Conservation (phyloP, 805 yeast genomes). For the Candida orba region DNA sequence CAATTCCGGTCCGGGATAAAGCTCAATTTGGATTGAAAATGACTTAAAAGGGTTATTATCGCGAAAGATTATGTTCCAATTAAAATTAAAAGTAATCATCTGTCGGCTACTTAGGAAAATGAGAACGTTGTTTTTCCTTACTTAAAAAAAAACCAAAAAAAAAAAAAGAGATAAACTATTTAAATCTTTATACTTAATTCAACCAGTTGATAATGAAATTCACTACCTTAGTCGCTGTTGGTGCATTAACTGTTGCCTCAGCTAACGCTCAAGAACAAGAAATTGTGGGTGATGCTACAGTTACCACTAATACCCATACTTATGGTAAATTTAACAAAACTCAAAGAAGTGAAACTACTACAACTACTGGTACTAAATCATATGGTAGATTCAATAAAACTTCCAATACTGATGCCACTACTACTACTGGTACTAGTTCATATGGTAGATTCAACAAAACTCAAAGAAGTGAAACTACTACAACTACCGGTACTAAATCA, state of each 20-base stretch:
- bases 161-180: neutral
- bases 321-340: conserved; percentile 51
- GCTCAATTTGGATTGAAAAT: too few species aligned
- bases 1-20: too few species aligned
- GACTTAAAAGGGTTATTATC: too few species aligned
- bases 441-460: conserved; percentile 48
- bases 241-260: conserved; percentile 17
- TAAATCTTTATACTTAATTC: too few species aligned
- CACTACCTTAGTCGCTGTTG: conserved; percentile 15
- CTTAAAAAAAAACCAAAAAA: neutral
- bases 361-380: conserved; percentile 43
- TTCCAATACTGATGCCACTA: conserved; percentile 25
- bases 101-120: too few species aligned
- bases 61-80: too few species aligned
- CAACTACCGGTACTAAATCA: conserved; percentile 45
- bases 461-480: conserved; percentile 23
- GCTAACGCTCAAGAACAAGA: conserved; percentile 20
- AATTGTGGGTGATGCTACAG: conserved; percentile 18
- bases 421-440: conserved; percentile 41
- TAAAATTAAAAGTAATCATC: too few species aligned
- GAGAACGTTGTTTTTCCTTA: too few species aligned
- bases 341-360: conserved; percentile 32
- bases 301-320: conserved; percentile 43
- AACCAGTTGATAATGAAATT: conserved; percentile 13
- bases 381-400: conserved; percentile 47